Evolutionary conservation across 495 filamentous ascomycete species (phyloP).

Genomic region (Neurospora terricola): DNA sequence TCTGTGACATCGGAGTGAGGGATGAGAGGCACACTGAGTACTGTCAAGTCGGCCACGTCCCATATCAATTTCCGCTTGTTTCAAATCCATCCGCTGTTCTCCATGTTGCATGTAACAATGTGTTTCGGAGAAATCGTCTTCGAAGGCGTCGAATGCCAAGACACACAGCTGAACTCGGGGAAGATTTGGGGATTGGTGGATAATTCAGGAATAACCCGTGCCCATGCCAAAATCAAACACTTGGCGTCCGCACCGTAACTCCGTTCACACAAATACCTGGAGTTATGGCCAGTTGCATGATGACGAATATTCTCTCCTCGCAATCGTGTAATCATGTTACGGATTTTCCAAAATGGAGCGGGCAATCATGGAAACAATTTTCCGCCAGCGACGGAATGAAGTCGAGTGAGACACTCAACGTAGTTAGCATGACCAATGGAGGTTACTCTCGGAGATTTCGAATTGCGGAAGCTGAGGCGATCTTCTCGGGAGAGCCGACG

Average conservation of each 20-base stretch:
- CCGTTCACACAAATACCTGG: not conserved
- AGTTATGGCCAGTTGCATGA: not conserved
- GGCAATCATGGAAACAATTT: not conserved
- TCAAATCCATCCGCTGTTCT: not conserved
- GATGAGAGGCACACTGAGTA: not conserved
- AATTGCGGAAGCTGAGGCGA: not conserved
- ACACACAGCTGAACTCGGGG: not conserved
- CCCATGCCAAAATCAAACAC: not conserved
- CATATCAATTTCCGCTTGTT: not conserved
- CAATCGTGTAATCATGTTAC: not conserved
- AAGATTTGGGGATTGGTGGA: not conserved
- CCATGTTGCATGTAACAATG: not conserved
- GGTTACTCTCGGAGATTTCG: not conserved
- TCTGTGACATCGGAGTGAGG: not conserved
- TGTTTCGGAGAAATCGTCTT: not conserved
- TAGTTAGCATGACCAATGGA: not conserved
- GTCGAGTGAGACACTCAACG: not conserved
- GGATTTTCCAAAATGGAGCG: not conserved
- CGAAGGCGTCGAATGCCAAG: not conserved
- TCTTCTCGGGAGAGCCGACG: not conserved
- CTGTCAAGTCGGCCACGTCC: not conserved
- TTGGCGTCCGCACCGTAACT: not conserved
- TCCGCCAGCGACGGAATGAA: not conserved
- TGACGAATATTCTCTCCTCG: not conserved
- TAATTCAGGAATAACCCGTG: not conserved